Base-by-base conservation (phyloP, 1,284 basidiomycete genomes). In the Exobasidium cylindrosporum region DNA sequence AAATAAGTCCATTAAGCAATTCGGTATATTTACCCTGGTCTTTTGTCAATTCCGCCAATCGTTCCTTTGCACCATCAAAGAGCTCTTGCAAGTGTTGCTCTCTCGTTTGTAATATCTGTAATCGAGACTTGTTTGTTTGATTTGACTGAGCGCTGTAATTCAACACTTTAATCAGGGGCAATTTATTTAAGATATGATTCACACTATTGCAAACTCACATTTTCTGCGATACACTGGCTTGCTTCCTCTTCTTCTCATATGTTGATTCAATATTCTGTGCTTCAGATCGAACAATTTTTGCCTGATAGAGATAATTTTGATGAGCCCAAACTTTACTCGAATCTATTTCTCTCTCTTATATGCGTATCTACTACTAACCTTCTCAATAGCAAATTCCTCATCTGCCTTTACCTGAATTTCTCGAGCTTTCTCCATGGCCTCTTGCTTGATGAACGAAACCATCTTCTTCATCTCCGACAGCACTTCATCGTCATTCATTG, bases 401-500 rank as follows among this genome's bases (percentile, higher is more conserved):
- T 79, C 77, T 0, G 77, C 77, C 64, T 78, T 78, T 64, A 79
- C 76, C 66, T 79, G 77, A 55, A 79, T 79, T 65, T 79, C 77
- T 14, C 75, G 63, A 10, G 77, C 77, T 67, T 79, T 79, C 53
- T 79, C 77, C 29, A 76, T 69, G 14, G 77, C 77, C 62, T 79
- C 77, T 63, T 79, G 77, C 61, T 78, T 78, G 66, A 79, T 79
- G 64, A 79, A 79, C 32, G 75, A 72, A 46, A 77, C 94, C 94
- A 97, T 97, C 88, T 97, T 97, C 85, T 93, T 96, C 91, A 97
- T 92, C 85, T 97, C 94, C 75, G 84, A 89, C 79, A 93, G 84
- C 43, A 97, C 94, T 83, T 97, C 94, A 77, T 95, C 92, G 79
- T 97, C 95, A 80, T 94, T 95, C 69, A 97, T 84, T 24, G 92